Conservation (phyloP, 225 moss, liverwort and hornwort genomes). For the Rhytidiadelphus loreus region DNA sequence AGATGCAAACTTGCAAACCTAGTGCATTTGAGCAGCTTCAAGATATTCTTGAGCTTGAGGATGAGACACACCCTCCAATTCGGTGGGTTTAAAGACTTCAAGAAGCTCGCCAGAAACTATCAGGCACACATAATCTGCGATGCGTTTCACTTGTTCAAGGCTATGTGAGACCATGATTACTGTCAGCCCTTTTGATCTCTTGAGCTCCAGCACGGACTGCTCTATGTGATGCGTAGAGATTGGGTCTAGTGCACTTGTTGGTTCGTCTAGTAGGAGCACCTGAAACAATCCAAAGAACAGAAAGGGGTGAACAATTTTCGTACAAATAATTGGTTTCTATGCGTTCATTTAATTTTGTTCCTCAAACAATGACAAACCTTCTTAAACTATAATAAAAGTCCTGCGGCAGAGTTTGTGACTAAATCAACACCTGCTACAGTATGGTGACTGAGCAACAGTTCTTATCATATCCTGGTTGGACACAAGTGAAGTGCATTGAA, state of each 20-base stretch:
- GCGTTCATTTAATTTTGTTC: no score
- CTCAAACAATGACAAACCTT: neutral
- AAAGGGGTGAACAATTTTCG: neutral
- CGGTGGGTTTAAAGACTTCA: constrained; percentile 32
- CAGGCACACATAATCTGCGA: constrained; percentile 52
- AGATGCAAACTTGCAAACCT: neutral
- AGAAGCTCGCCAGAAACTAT: constrained; percentile 44
- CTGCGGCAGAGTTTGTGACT: neutral
- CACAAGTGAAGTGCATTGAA: neutral
- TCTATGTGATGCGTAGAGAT: constrained; percentile 58
- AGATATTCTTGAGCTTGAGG: constrained; percentile 48
- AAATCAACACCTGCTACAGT: neutral
- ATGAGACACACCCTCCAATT: constrained; percentile 18
- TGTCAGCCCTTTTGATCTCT: constrained; percentile 40
- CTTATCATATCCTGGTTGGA: neutral
- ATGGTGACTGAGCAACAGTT: neutral
- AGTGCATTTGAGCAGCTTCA: constrained; percentile 32
- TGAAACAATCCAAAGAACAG: constrained; percentile 1
- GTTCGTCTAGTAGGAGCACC: constrained; percentile 68
- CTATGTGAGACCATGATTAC: constrained; percentile 73
- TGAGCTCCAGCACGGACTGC: constrained; percentile 44
- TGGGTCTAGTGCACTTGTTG: constrained; percentile 71
- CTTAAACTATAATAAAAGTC: neutral
- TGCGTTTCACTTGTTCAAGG: constrained; percentile 58
- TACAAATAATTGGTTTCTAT: neutral